Evolutionary conservation across 2,329 filamentous ascomycete species (phyloP).

Genomic region (Sarocladium kiliense): DNA sequence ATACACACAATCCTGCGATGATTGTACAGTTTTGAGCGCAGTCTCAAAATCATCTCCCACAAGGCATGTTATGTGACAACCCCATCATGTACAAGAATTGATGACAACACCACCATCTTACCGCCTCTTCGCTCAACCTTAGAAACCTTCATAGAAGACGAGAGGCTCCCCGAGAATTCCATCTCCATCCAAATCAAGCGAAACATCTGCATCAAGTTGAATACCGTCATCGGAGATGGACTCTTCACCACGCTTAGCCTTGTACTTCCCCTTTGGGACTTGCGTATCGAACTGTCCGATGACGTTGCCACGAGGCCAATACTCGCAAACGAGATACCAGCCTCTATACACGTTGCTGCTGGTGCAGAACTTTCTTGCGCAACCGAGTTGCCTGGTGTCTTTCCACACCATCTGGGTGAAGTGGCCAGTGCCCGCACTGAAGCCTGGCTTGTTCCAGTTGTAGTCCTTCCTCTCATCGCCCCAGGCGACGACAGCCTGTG

Average conservation of each 20-base stretch:
- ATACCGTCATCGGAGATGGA: not conserved
- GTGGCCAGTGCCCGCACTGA: slow-evolving; percentile 15
- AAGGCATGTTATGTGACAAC: not conserved
- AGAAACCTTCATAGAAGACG: not conserved
- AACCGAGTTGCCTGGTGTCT: slow-evolving; percentile 20
- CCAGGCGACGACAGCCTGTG: slow-evolving; percentile 31
- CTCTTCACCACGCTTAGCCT: not conserved
- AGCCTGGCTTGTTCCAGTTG: slow-evolving; percentile 11
- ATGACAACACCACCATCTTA: too few species aligned
- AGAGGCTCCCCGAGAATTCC: not conserved
- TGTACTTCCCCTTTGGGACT: slow-evolving; percentile 5
- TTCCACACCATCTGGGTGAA: slow-evolving; percentile 28
- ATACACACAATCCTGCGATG: not conserved
- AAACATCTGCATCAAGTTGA: not conserved
- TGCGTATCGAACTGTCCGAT: slow-evolving; percentile 11
- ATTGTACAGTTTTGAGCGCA: not conserved
- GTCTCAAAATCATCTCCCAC: not conserved
- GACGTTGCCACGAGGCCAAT: slow-evolving; percentile 12
- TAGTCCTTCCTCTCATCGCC: slow-evolving; percentile 13
- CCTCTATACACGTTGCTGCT: not conserved
- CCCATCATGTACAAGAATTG: not conserved
- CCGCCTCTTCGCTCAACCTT: not conserved
- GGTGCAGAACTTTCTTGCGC: slow-evolving; percentile 14
- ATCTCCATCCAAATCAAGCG: not conserved
- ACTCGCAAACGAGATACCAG: slow-evolving; percentile 15